Percentiles rank a stretch among this genome's conserved stretches.
Evolutionary conservation across 148 eudicot genomes (phyloP).

Genomic region (Amaranthus palmeri): DNA sequence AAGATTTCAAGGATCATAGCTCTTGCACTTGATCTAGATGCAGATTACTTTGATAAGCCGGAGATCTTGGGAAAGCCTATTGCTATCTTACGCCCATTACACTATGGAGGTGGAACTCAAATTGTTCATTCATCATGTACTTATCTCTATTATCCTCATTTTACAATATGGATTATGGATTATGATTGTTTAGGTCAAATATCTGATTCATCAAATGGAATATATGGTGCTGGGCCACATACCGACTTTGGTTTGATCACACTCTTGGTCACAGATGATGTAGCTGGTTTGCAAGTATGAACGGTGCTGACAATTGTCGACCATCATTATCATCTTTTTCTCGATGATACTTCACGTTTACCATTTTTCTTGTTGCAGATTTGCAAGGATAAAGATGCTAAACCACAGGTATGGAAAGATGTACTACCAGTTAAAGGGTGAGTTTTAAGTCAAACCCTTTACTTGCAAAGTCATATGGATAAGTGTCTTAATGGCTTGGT

Average conservation of each 20-base stretch:
- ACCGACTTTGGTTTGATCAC: slow-evolving; percentile 86
- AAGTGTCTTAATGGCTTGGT: not conserved
- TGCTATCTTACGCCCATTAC: slow-evolving; percentile 65
- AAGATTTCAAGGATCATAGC: slow-evolving; percentile 67
- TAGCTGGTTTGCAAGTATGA: slow-evolving; percentile 86
- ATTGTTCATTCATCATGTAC: not conserved
- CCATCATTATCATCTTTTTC: slow-evolving; percentile 11
- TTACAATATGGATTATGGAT: not conserved
- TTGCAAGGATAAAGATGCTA: slow-evolving; percentile 85
- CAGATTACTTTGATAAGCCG: slow-evolving; percentile 59
- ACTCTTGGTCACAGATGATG: slow-evolving; percentile 87
- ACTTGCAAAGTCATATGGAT: not conserved
- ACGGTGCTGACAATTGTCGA: slow-evolving; percentile 16
- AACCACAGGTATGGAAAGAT: slow-evolving; percentile 83
- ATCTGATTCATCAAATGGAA: slow-evolving; percentile 76
- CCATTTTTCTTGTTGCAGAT: slow-evolving; percentile 41
- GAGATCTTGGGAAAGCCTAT: slow-evolving; percentile 71
- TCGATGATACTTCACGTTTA: slow-evolving; percentile 2
- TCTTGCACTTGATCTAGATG: slow-evolving; percentile 68
- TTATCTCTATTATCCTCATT: not conserved
- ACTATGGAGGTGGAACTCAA: slow-evolving; percentile 59
- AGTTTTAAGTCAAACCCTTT: slow-evolving; percentile 12
- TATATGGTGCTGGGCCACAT: slow-evolving; percentile 94
- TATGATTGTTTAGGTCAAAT: slow-evolving; percentile 39
- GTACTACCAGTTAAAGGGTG: slow-evolving; percentile 88